Conservation (phyloP, 768 basidiomycete species). For the Termitomyces sp. region DNA sequence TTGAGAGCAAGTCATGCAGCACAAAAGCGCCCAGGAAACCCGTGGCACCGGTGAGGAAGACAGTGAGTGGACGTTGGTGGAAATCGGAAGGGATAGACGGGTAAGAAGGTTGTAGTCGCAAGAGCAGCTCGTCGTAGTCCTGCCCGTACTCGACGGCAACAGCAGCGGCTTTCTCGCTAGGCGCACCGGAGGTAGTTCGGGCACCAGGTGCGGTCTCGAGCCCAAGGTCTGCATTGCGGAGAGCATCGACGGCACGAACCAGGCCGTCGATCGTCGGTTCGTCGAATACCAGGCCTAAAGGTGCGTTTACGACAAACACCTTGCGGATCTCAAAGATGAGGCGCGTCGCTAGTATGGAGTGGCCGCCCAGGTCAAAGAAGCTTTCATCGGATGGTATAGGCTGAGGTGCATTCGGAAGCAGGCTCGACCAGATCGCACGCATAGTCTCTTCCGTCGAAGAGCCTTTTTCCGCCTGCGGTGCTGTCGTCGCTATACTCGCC, state of each 20-base stretch:
- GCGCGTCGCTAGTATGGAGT: constrained; percentile 96
- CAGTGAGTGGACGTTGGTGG: constrained; percentile 47
- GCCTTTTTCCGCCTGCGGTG: constrained; percentile 29
- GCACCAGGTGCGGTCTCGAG: constrained; percentile 13
- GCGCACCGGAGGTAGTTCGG: neutral
- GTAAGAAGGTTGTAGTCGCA: constrained; percentile 57
- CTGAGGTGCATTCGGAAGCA: constrained; percentile 74
- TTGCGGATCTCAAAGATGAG: constrained; percentile 97
- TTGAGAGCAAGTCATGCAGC: constrained; percentile 68
- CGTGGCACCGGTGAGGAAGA: constrained; percentile 96
- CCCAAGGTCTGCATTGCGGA: constrained; percentile 80
- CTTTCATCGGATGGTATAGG: constrained; percentile 85
- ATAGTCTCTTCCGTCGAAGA: constrained; percentile 76
- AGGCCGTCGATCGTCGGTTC: constrained; percentile 80
- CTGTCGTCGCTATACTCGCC: constrained; percentile 48
- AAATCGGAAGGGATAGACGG: constrained; percentile 55
- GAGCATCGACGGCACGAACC: constrained; percentile 65
- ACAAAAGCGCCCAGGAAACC: constrained; percentile 97
- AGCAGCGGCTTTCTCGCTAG: constrained; percentile 16
- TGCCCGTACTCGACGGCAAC: constrained; percentile 64
- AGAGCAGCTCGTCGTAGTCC: constrained; percentile 64
- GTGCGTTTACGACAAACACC: constrained; percentile 83
- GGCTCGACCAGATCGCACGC: constrained; percentile 75
- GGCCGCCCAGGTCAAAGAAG: constrained; percentile 98
- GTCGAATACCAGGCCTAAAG: constrained; percentile 88